Conservation (phyloP, 1,284 basidiomycete genomes). For the Mycena citricolor region DNA sequence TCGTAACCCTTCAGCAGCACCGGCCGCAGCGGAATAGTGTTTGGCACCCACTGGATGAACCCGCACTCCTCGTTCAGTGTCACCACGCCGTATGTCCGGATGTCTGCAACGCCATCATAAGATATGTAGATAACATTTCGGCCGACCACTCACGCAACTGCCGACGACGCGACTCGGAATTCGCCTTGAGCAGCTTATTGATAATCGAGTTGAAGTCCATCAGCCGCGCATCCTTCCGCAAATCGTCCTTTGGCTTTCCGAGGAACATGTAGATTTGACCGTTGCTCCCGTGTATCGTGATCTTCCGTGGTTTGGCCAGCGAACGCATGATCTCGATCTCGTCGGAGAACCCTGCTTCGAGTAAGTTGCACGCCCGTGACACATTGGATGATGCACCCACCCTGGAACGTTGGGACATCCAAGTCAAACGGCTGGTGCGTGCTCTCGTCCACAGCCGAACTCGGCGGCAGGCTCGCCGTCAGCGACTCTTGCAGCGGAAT, state of each 20-base stretch:
- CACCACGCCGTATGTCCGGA: constrained; percentile 95
- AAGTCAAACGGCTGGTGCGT: constrained; percentile 81
- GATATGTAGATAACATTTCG: background rate
- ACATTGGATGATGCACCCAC: constrained; percentile 43
- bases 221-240: constrained; percentile 94
- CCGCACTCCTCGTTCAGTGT: constrained; percentile 98
- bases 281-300: constrained; percentile 83
- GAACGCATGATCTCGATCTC: constrained; percentile 93
- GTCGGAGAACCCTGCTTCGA: constrained; percentile 67
- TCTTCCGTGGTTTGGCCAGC: constrained; percentile 89
- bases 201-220: constrained; percentile 99
- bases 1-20: constrained; percentile 79
- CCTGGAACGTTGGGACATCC: constrained; percentile 74
- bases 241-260: constrained; percentile 97
- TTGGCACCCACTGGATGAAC: constrained; percentile 97
- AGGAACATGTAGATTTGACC: constrained; percentile 90
- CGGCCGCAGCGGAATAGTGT: constrained; percentile 85
- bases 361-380: background rate
- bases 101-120: constrained; percentile 54
- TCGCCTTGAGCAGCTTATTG: constrained; percentile 94
- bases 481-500: constrained; percentile 94
- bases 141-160: constrained; percentile 69
- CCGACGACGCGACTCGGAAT: constrained; percentile 88
- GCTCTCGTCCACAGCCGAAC: constrained; percentile 58
- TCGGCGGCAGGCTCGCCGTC: constrained; percentile 83